These are phyloP conservation scores for Maudiozyma saulgeensis DNA, from an alignment of 805 yeast genomes.

Conservation along the genomic window DNA sequence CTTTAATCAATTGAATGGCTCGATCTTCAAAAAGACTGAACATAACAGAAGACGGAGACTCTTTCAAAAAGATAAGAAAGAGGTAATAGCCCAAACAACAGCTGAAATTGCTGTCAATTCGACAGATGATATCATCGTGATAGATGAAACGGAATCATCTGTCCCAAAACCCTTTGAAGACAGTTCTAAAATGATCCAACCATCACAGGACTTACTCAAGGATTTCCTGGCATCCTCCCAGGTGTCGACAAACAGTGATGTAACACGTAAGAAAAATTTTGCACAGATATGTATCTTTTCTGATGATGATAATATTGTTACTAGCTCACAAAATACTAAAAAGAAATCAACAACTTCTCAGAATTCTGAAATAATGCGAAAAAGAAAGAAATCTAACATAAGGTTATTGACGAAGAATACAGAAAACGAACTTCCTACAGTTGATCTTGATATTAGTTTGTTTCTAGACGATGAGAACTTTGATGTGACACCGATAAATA, in stretches of 20 bases:
- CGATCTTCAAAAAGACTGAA: neutral
- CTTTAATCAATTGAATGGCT: too few species aligned
- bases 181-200: neutral
- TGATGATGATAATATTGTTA: neutral
- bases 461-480: conserved; percentile 8
- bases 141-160: neutral
- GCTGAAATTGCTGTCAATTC: neutral
- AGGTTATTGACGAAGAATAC: neutral
- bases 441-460: conserved; percentile 11
- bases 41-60: neutral
- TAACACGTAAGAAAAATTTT: neutral
- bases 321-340: neutral
- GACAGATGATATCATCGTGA: neutral
- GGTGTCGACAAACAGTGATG: neutral
- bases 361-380: neutral
- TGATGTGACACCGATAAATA: neutral
- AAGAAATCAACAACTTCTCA: neutral
- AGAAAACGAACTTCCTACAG: neutral
- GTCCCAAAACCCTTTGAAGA: neutral
- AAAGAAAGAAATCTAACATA: neutral
- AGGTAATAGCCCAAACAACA: neutral
- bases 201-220: conserved; percentile 6
- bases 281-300: neutral
- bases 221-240: conserved; percentile 12
- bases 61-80: too few species aligned